Evolutionary conservation across 176 grass and related monocot species (phyloP).

Genomic region (Urochloa ruziziensis): DNA sequence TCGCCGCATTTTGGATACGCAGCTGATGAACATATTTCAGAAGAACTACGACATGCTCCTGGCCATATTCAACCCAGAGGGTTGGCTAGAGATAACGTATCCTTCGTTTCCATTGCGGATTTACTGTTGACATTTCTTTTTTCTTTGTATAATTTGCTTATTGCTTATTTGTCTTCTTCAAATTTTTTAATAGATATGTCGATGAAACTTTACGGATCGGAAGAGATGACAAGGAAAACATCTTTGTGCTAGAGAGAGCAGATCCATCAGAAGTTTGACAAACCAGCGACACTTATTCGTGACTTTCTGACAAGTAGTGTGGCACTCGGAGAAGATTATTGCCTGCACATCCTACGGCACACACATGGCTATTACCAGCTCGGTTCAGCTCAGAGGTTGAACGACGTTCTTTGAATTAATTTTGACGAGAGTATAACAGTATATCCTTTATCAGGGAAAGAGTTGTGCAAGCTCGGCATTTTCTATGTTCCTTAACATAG

Average conservation of each 20-base stretch:
- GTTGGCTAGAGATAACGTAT: constrained; percentile 99
- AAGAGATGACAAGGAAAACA: constrained; percentile 90
- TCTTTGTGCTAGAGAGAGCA: constrained; percentile 82
- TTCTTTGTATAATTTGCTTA: neutral
- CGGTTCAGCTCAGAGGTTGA: constrained; percentile 1
- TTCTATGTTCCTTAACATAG: constrained; percentile 11
- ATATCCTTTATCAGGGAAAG: neutral
- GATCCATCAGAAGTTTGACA: constrained; percentile 41
- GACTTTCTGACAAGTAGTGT: constrained; percentile 4
- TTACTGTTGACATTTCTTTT: too few relatives aligned
- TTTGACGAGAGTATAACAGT: neutral
- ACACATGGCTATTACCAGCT: neutral
- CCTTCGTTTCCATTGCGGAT: constrained; percentile 34
- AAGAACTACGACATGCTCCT: constrained; percentile 88
- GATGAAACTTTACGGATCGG: constrained; percentile 72
- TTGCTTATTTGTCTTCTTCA: constrained; percentile 6
- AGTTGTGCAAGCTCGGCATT: neutral
- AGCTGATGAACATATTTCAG: constrained; percentile 90
- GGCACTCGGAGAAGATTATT: neutral
- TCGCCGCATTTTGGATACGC: neutral
- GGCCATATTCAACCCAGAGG: constrained; percentile 87
- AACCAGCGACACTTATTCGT: neutral
- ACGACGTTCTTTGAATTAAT: neutral
- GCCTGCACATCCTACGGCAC: neutral
- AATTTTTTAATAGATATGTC: constrained; percentile 58